Evolutionary conservation across 2,329 filamentous ascomycete genomes (phyloP).

Genomic region (Diplodia scrobiculata): DNA sequence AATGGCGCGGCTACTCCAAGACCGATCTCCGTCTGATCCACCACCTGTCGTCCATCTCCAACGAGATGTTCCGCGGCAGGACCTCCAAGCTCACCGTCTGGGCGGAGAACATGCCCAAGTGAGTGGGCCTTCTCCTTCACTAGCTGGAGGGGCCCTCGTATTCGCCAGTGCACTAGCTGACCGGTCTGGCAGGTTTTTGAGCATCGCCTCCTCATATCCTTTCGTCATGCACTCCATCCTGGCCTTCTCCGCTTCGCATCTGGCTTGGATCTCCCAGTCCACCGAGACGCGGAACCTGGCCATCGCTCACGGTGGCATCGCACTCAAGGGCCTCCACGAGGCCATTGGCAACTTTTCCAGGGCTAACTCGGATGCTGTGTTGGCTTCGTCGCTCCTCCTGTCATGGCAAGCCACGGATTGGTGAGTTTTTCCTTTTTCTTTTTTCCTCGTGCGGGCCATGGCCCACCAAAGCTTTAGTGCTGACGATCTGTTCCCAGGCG

Average conservation of each 20-base stretch:
- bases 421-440: conserved; percentile 62
- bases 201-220: conserved; percentile 75
- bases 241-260: conserved; percentile 90
- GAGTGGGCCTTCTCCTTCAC: conserved; percentile 49
- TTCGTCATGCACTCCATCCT: conserved; percentile 95
- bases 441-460: no score
- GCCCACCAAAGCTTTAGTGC: conserved; percentile 31
- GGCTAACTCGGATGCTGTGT: conserved; percentile 84
- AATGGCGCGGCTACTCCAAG: conserved; percentile 70
- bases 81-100: conserved; percentile 86
- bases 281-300: conserved; percentile 83
- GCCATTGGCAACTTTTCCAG: conserved; percentile 83
- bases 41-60: conserved; percentile 82
- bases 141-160: conserved; percentile 34
- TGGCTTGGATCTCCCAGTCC: conserved; percentile 86
- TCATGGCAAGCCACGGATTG: conserved; percentile 97
- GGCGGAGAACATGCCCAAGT: conserved; percentile 92
- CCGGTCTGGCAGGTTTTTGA: conserved; percentile 65
- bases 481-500: conserved; percentile 62
- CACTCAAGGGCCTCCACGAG: conserved; percentile 83
- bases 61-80: conserved; percentile 74
- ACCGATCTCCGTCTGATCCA: conserved; percentile 87
- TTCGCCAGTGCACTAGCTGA: conserved; percentile 40
- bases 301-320: conserved; percentile 83
- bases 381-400: conserved; percentile 86